These are phyloP conservation scores for Aureobasidium sp. DNA, from an alignment of 2,329 filamentous ascomycete genomes.

Conservation along the genomic window DNA sequence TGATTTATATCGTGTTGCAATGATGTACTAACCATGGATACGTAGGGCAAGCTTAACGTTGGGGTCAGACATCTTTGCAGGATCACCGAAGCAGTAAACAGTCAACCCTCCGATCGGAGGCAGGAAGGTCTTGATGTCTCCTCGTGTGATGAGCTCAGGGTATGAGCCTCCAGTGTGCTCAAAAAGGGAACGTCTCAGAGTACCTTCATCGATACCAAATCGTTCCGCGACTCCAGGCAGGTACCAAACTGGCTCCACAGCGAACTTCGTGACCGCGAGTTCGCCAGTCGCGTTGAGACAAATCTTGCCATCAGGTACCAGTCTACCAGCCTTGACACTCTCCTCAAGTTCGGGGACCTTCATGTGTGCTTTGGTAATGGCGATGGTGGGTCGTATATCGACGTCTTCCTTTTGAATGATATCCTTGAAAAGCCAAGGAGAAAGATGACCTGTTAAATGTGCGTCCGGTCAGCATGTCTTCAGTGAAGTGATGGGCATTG, in stretches of 20 bases:
- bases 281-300: slow-evolving; percentile 82
- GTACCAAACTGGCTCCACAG: slow-evolving; percentile 77
- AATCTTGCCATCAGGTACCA: slow-evolving; percentile 78
- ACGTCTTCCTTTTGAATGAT: slow-evolving; percentile 70
- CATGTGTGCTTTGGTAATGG: slow-evolving; percentile 90
- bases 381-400: slow-evolving; percentile 84
- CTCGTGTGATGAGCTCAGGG: slow-evolving; percentile 89
- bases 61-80: slow-evolving; percentile 85
- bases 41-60: slow-evolving; percentile 73
- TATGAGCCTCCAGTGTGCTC: slow-evolving; percentile 95
- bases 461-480: not conserved
- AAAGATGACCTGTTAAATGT: slow-evolving; percentile 55
- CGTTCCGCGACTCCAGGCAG: slow-evolving; percentile 65
- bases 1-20: too few species aligned
- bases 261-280: slow-evolving; percentile 89
- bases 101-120: slow-evolving; percentile 93
- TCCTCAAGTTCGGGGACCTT: slow-evolving; percentile 91
- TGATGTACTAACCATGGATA: slow-evolving; percentile 54
- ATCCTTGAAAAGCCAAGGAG: slow-evolving; percentile 75
- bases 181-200: slow-evolving; percentile 77
- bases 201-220: slow-evolving; percentile 91
- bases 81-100: slow-evolving; percentile 95
- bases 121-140: slow-evolving; percentile 90
- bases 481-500: too few species aligned
- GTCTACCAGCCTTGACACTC: slow-evolving; percentile 69